phyloP scores from a whole-genome alignment of 371 early-diverging fungal genomes.

The Mortierella sp. region DNA sequence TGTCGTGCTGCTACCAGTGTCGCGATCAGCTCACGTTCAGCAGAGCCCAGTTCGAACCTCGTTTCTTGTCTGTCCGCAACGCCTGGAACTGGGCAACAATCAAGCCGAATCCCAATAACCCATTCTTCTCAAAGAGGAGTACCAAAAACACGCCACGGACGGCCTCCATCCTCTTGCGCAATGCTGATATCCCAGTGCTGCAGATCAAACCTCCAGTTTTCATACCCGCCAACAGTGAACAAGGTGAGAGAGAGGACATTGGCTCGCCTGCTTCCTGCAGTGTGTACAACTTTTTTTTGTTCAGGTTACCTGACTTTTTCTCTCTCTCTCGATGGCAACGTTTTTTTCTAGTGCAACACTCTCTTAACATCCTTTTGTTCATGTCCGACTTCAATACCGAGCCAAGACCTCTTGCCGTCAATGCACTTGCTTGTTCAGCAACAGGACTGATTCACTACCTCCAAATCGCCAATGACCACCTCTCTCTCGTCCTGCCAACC shows the following conservation, averaged over 20 bases:
- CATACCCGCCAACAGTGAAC: constrained; percentile 32
- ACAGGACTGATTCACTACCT: constrained; percentile 51
- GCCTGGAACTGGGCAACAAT: constrained; percentile 53
- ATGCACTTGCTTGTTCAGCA: constrained; percentile 47
- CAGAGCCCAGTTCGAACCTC: not conserved
- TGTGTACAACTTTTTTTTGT: not conserved
- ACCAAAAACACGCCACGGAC: constrained; percentile 46
- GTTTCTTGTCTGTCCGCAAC: constrained; percentile 19
- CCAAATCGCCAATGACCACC: constrained; percentile 47
- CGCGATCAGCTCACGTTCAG: constrained; percentile 9
- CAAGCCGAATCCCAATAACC: constrained; percentile 51
- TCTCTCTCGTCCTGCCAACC: constrained; percentile 43
- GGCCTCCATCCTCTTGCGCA: constrained; percentile 40
- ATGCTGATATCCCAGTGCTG: constrained; percentile 49
- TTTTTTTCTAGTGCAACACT: constrained; percentile 31
- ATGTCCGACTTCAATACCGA: constrained; percentile 54
- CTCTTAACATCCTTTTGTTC: constrained; percentile 45
- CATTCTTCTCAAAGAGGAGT: constrained; percentile 45
- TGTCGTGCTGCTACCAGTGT: constrained; percentile 29
- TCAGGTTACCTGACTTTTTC: not conserved
- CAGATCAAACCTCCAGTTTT: constrained; percentile 49
- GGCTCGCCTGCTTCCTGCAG: not conserved
- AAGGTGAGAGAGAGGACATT: constrained; percentile 20
- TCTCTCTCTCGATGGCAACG: not conserved
- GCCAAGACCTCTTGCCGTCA: constrained; percentile 43